Evolutionary conservation across 495 filamentous ascomycete species (phyloP), one percentile per base, ranked within the genome.

Genomic region (Talaromyces ruber): DNA sequence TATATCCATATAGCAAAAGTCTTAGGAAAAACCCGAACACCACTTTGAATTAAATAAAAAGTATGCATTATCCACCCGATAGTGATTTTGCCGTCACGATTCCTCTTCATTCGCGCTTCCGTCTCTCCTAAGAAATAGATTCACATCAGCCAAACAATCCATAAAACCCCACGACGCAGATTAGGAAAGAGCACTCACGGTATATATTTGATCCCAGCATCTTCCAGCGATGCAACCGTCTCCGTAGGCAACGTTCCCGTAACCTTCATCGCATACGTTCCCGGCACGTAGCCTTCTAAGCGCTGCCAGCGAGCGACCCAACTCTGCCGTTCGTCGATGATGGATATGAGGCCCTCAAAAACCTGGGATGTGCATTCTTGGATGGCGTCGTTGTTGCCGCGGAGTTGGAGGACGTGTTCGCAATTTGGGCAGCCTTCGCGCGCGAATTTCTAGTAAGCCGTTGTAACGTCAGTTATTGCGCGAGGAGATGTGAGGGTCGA

Each of bases 221-320:
- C 87, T 71, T 90, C 86, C 47, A 92, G 72, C 45, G 75, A 75
- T 50, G 79, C 76, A 39, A 86, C 78, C 22, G 90, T 81, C 58
- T 92, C 88, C 63, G 89, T 77, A 14, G 83, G 82, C 65, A 88
- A 83, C 66, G 81, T 77, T 61, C 93, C 93, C 11, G 86, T 87
- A 21, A 98, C 94, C 74, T 97, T 97, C 55, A 92, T 87, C 24
- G 94, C 94, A 78, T 98, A 98, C 52, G 91, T 86, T 32, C 94
- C 94, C 29, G 84, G 82, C 57, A 92, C 86, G 74, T 91, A 97
- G 28, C 82, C 84, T 73, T 96, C 88, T 59, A 98, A 72, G n/a
- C 94, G 82, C 76, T 97, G 91, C 89, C 91, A 97, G 67, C 90
- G 88, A 22, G 93, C 91, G 45, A 97, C 90, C 94, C 94, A 98